Conservation (phyloP, 2,329 filamentous ascomycete species). For the Botryotinia narcissicola region DNA sequence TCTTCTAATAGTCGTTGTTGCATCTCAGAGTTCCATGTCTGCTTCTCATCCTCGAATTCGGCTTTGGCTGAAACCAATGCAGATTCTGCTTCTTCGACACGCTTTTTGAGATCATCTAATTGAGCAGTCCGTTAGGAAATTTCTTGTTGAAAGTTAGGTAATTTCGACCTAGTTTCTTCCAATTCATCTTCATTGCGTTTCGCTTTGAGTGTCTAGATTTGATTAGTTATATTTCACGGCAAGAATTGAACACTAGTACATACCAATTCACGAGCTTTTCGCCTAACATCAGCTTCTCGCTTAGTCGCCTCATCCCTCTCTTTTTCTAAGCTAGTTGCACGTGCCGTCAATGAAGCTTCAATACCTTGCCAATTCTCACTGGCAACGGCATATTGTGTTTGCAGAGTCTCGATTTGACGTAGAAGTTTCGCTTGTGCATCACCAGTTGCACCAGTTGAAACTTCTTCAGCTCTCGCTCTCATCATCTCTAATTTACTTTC, state of each 20-base stretch:
- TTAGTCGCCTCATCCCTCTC: conserved; percentile 84
- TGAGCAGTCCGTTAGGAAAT: conserved; percentile 58
- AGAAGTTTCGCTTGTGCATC: conserved; percentile 87
- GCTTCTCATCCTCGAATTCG: conserved; percentile 58
- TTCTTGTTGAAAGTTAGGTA: conserved; percentile 64
- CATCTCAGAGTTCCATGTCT: conserved; percentile 55
- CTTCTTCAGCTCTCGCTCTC: conserved; percentile 82
- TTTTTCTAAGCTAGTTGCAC: conserved; percentile 76
- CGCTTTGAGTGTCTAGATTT: conserved; percentile 58
- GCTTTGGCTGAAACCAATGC: conserved; percentile 58
- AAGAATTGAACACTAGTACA: conserved; percentile 38
- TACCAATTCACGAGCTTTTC: conserved; percentile 84
- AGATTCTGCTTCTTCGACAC: conserved; percentile 64
- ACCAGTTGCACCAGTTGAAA: conserved; percentile 74
- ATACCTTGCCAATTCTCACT: conserved; percentile 98
- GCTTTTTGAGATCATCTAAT: conserved; percentile 60
- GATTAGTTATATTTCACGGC: conserved; percentile 33
- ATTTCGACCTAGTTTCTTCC: conserved; percentile 63
- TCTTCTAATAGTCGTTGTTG: conserved; percentile 63
- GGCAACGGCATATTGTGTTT: conserved; percentile 91
- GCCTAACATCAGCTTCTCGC: conserved; percentile 82
- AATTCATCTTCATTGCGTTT: conserved; percentile 73
- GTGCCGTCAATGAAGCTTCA: conserved; percentile 77
- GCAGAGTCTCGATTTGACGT: conserved; percentile 90
- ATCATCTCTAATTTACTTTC: conserved; percentile 90